Evolutionary conservation across 164 flowering plant genomes (phyloP).

Genomic region (Tinospora cordifolia): DNA sequence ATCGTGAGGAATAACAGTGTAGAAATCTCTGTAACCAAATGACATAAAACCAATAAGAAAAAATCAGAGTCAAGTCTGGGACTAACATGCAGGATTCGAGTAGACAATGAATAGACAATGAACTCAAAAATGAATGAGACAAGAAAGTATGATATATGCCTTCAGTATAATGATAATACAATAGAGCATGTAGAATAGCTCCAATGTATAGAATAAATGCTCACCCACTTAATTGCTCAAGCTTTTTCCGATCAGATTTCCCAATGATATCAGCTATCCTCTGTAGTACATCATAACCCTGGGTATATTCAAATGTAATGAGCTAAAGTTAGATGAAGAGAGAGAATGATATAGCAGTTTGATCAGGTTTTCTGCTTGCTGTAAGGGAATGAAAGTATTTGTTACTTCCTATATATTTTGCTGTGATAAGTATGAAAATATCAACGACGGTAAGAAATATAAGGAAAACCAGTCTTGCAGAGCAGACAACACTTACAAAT

Average conservation of each 20-base stretch:
- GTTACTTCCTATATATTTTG: too few relatives aligned
- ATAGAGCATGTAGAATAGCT: not conserved
- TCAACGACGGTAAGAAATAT: too few relatives aligned
- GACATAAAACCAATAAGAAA: not conserved
- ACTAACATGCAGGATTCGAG: not conserved
- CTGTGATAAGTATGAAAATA: too few relatives aligned
- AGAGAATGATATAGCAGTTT: not conserved
- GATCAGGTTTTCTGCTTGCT: too few relatives aligned
- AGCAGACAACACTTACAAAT: too few relatives aligned
- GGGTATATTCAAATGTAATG: conserved; percentile 5
- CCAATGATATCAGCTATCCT: conserved; percentile 70
- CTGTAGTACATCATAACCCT: conserved; percentile 88
- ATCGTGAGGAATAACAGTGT: conserved; percentile 90
- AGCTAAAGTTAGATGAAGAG: not conserved
- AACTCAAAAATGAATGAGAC: not conserved
- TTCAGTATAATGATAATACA: not conserved
- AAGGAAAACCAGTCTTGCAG: too few relatives aligned
- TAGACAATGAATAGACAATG: not conserved
- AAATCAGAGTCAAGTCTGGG: not conserved
- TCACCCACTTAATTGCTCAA: conserved; percentile 87
- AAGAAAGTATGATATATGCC: not conserved
- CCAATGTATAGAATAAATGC: conserved; percentile 4
- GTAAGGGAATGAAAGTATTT: too few relatives aligned
- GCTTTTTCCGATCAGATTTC: conserved; percentile 36
- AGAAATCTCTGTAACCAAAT: conserved; percentile 62